A percentile compares a stretch with the other conserved stretches of the same genome.
phyloP scores from a whole-genome alignment of 1,139 yeast genomes.

The Candida buenavistaensis region DNA sequence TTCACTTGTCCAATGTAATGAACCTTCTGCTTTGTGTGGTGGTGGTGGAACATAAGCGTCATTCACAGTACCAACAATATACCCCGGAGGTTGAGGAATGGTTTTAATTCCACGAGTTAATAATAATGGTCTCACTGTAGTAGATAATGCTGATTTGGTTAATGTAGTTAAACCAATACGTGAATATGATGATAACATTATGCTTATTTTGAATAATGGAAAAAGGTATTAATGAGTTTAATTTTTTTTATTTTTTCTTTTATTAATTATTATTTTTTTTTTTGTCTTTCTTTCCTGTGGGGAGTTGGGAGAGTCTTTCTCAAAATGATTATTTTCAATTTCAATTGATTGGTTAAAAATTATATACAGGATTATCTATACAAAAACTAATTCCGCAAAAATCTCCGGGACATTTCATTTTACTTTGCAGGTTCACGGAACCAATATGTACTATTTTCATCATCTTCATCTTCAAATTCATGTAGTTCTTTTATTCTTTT shows the following conservation, averaged over 20 bases:
- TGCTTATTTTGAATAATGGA: no score
- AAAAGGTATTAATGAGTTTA: neutral
- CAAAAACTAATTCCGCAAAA: no score
- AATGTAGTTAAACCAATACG: constrained; percentile 27
- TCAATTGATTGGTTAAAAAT: constrained; percentile 4
- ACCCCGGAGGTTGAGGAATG: constrained; percentile 72
- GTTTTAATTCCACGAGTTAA: constrained; percentile 29
- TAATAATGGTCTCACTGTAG: constrained; percentile 19
- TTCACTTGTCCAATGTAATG: constrained; percentile 74
- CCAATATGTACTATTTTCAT: constrained; percentile 19
- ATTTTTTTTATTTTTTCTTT: neutral
- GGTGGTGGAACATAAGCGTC: constrained; percentile 68
- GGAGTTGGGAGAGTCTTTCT: neutral
- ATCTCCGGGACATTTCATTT: neutral
- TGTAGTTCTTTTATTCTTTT: constrained; percentile 37
- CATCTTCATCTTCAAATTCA: constrained; percentile 46
- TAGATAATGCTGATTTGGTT: constrained; percentile 4
- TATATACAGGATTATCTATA: constrained; percentile 6
- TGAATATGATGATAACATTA: constrained; percentile 28
- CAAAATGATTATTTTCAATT: constrained; percentile 3
- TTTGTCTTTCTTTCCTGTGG: no score
- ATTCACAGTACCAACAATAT: constrained; percentile 72
- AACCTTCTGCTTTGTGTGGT: constrained; percentile 57
- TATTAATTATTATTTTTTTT: neutral
- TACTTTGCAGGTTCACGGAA: neutral